These are phyloP conservation scores for Fusarium papillatum DNA, from an alignment of 2,329 filamentous ascomycete species.

Conservation along the genomic window DNA sequence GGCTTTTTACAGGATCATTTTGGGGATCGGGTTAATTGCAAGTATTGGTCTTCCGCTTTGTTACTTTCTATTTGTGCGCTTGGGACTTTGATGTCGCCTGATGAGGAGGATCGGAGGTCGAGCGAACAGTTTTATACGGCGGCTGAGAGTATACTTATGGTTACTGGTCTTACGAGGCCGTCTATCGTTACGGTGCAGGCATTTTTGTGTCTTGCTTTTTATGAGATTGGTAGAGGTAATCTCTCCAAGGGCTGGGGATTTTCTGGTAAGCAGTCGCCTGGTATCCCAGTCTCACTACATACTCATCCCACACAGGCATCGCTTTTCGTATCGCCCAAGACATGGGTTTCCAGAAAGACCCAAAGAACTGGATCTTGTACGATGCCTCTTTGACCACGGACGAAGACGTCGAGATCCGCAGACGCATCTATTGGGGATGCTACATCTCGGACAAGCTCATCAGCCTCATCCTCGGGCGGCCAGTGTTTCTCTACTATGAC, in stretches of 20 bases:
- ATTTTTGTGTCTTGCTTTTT: conserved; percentile 45
- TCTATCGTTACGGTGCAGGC: conserved; percentile 42
- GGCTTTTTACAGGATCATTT: conserved; percentile 46
- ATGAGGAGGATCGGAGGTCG: conserved; percentile 8
- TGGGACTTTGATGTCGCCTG: conserved; percentile 32
- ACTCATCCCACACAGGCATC: conserved; percentile 35
- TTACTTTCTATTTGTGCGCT: conserved; percentile 43
- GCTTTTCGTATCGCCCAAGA: conserved; percentile 49
- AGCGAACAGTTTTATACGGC: conserved; percentile 38
- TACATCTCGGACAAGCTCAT: conserved; percentile 46
- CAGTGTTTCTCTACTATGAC: conserved; percentile 4
- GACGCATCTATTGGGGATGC: conserved; percentile 48
- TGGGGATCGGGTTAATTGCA: conserved; percentile 24
- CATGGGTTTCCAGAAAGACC: conserved; percentile 45
- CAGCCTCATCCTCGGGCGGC: conserved; percentile 4
- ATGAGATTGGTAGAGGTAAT: conserved; percentile 45
- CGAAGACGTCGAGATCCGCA: conserved; percentile 44
- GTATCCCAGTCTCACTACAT: neutral
- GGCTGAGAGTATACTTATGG: conserved; percentile 44
- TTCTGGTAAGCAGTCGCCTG: conserved; percentile 32
- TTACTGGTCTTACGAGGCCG: conserved; percentile 37
- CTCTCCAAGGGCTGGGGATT: conserved; percentile 46
- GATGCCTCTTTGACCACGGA: conserved; percentile 33
- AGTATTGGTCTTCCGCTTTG: conserved; percentile 45
- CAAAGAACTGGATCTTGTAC: conserved; percentile 35